These are phyloP conservation scores for Lasiodiplodia hormozganensis DNA, from an alignment of 2,329 filamentous ascomycete species.

Conservation along the genomic window DNA sequence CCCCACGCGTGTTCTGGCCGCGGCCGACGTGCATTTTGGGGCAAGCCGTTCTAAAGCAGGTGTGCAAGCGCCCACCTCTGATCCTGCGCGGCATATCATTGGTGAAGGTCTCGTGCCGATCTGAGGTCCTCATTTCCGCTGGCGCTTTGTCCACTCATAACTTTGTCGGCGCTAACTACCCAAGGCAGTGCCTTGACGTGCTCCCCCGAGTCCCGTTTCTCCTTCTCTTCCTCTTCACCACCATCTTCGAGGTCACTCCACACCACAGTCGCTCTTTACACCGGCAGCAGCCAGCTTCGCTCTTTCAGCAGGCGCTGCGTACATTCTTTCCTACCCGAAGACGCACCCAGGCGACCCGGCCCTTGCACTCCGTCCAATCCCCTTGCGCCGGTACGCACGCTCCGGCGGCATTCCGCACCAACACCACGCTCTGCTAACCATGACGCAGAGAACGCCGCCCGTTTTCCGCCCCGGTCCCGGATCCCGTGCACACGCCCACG, in stretches of 20 bases:
- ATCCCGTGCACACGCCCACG: slow-evolving; percentile 16
- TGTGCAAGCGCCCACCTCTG: slow-evolving; percentile 18
- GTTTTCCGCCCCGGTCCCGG: slow-evolving; percentile 1
- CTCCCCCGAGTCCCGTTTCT: slow-evolving; percentile 18
- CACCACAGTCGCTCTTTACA: slow-evolving; percentile 26
- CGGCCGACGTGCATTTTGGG: slow-evolving; percentile 8
- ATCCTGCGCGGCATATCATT: slow-evolving; percentile 8
- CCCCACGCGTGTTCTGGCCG: slow-evolving; percentile 20
- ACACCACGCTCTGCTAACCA: slow-evolving; percentile 11
- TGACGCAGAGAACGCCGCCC: slow-evolving; percentile 14
- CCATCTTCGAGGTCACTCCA: slow-evolving; percentile 15
- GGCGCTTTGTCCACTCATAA: slow-evolving; percentile 1
- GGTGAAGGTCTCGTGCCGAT: slow-evolving; percentile 7
- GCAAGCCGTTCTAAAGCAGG: not conserved
- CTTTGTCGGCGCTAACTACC: slow-evolving; percentile 22
- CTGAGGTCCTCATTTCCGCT: slow-evolving; percentile 19
- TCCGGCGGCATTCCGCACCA: slow-evolving; percentile 9
- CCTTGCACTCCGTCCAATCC: slow-evolving; percentile 11
- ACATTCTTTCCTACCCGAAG: slow-evolving; percentile 44
- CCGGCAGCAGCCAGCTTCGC: slow-evolving; percentile 29
- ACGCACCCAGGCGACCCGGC: slow-evolving; percentile 10
- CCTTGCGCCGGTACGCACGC: slow-evolving; percentile 28
- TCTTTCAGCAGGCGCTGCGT: slow-evolving; percentile 57
- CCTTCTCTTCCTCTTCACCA: slow-evolving; percentile 10
- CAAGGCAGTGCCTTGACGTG: slow-evolving; percentile 4